Base-by-base conservation (phyloP, 2,329 filamentous ascomycete species). In the Leptographium wingfieldii region DNA sequence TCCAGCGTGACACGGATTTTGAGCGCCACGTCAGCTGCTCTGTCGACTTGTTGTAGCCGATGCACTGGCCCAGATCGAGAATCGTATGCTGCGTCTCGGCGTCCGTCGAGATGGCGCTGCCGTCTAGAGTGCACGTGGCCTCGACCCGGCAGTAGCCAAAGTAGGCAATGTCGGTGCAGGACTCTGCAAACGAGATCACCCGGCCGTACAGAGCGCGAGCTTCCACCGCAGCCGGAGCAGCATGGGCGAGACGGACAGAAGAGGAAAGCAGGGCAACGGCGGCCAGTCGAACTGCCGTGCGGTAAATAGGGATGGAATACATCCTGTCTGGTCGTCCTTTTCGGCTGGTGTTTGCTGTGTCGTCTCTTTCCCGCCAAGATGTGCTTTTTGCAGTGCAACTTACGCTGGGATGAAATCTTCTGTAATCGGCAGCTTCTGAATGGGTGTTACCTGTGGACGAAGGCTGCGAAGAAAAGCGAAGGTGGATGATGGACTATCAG, bases 141-240 rank as follows among this genome's bases (percentile, higher is more conserved):
- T 60, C 61, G 52, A 64, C 33, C 10, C 61, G 61, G 61, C 63
- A 63, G 48, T 58, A 63, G 53, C 61, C 63, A 52, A 58, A 64
- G 48, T 64, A 64, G 38, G 58, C 49, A 16, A 63, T 52, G 38
- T 55, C 38, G 14, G 46, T 59, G 56, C 63, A 63, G 0, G 63
- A 59, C 11, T 55, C 33, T 5, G 49, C 49, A 53, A 64, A 64
- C 54, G 56, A 53, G 14, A 55, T 48, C 6, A 5, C 22, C 22
- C 22, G 22, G 22, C 22, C 22, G 22, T 22, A 22, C 22, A 22
- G 22, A 22, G 22, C 11, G n/a, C 43, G 43, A 4, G 43, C 16
- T 16, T 9, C 43, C 16, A 46, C 16, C 5, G 43, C 3, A 46
- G 43, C 16, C 16, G 43, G 43, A n/a, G 43, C 43, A 22, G 43